Conservation (phyloP, 2,329 filamentous ascomycete genomes). For the Herpotrichia juniperi region DNA sequence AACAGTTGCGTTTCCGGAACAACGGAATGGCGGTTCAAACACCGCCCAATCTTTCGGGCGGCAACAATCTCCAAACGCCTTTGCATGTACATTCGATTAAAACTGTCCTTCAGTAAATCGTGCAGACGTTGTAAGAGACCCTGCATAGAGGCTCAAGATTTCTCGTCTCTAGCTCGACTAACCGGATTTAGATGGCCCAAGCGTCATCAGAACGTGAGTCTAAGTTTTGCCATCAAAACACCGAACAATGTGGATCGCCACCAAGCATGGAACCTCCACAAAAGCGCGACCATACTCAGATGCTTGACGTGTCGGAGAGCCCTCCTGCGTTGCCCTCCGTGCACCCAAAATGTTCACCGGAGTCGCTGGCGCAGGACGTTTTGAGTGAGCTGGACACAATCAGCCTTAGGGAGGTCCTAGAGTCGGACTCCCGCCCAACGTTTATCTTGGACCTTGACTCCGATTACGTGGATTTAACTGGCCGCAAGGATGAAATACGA, state of each 20-base stretch:
- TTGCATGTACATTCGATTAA: no score
- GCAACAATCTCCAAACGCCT: no score
- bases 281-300: not conserved
- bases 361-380: constrained; percentile 19
- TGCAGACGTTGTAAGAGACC: no score
- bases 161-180: no score
- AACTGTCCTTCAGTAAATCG: no score
- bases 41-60: no score
- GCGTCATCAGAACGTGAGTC: not conserved
- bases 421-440: constrained; percentile 38
- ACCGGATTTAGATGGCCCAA: not conserved
- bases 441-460: constrained; percentile 40
- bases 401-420: constrained; percentile 34
- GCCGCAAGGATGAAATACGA: constrained; percentile 18
- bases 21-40: no score
- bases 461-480: constrained; percentile 22
- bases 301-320: not conserved
- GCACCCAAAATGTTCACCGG: constrained; percentile 5
- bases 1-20: no score
- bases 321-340: not conserved
- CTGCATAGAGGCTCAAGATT: no score
- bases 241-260: not conserved
- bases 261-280: not conserved
- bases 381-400: constrained; percentile 28
- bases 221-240: not conserved